phyloP scores from a whole-genome alignment of 1,284 basidiomycete species.

The Neonothopanus nambi region DNA sequence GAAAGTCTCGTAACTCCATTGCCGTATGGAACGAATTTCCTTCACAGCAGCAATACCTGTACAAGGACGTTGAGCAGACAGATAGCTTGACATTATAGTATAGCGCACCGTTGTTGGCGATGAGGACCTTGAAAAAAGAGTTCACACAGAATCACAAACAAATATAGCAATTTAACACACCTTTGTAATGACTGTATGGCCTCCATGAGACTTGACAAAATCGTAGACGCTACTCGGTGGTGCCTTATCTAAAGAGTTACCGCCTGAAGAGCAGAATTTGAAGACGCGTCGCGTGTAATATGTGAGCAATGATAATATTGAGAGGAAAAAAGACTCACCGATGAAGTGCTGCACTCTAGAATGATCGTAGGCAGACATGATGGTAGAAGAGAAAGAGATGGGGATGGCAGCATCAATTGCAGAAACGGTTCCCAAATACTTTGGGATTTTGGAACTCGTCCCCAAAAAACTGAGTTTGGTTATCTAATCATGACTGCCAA shows the following conservation, averaged over 20 bases:
- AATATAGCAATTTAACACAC: slow-evolving; percentile 43
- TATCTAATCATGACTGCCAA: too few species aligned
- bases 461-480: too few species aligned
- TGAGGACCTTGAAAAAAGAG: slow-evolving; percentile 69
- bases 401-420: background rate
- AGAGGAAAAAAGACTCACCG: slow-evolving; percentile 43
- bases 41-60: slow-evolving; percentile 98
- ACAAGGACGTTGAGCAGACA: slow-evolving; percentile 23
- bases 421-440: too few species aligned
- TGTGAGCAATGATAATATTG: slow-evolving; percentile 6
- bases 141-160: slow-evolving; percentile 1
- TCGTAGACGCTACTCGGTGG: slow-evolving; percentile 80
- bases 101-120: slow-evolving; percentile 89
- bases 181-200: slow-evolving; percentile 99
- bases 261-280: slow-evolving; percentile 60
- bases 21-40: slow-evolving; percentile 97
- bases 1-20: slow-evolving; percentile 99
- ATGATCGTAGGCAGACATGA: slow-evolving; percentile 74
- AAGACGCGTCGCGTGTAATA: slow-evolving; percentile 14
- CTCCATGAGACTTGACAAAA: slow-evolving; percentile 90
- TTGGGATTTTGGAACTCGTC: too few species aligned
- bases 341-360: slow-evolving; percentile 86
- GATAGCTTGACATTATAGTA: slow-evolving; percentile 5
- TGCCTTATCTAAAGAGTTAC: slow-evolving; percentile 88
- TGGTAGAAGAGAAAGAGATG: slow-evolving; percentile 15